Percentiles rank a stretch among this genome's conserved stretches.
These are phyloP conservation scores for Pseudogymnoascus sp. DNA, from an alignment of 2,329 filamentous ascomycete species.

Conservation along the genomic window DNA sequence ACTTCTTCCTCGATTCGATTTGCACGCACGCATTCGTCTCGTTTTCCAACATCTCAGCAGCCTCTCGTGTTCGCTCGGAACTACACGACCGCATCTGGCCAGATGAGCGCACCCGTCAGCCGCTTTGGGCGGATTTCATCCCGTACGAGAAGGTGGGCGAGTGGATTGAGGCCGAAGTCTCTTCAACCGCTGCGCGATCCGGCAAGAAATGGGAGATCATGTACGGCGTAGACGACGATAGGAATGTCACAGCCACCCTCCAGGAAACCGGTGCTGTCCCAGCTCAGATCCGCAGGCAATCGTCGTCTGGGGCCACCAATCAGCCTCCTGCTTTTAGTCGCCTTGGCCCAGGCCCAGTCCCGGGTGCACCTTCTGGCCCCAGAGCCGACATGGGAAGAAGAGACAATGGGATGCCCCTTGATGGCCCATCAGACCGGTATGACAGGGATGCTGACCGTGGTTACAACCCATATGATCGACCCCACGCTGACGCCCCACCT, in stretches of 20 bases:
- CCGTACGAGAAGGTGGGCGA: conserved; percentile 63
- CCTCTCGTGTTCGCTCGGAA: conserved; percentile 65
- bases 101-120: conserved; percentile 74
- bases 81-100: conserved; percentile 81
- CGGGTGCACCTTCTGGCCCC: conserved; percentile 28
- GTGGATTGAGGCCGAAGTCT: conserved; percentile 68
- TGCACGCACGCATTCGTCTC: conserved; percentile 79
- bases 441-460: background rate
- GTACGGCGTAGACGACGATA: conserved; percentile 54
- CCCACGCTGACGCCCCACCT: background rate
- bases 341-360: background rate
- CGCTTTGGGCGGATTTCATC: conserved; percentile 83
- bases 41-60: conserved; percentile 62
- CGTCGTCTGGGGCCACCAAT: background rate
- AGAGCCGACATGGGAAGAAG: conserved; percentile 19
- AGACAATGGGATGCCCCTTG: background rate
- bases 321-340: background rate
- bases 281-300: conserved; percentile 11
- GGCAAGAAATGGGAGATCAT: conserved; percentile 61
- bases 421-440: background rate
- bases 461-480: background rate
- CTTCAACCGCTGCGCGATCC: conserved; percentile 34
- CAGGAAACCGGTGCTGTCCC: conserved; percentile 36
- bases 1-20: conserved; percentile 76
- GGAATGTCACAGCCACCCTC: conserved; percentile 48